Conservation (phyloP, 1,139 yeast species). For the Geotrichum australiense region DNA sequence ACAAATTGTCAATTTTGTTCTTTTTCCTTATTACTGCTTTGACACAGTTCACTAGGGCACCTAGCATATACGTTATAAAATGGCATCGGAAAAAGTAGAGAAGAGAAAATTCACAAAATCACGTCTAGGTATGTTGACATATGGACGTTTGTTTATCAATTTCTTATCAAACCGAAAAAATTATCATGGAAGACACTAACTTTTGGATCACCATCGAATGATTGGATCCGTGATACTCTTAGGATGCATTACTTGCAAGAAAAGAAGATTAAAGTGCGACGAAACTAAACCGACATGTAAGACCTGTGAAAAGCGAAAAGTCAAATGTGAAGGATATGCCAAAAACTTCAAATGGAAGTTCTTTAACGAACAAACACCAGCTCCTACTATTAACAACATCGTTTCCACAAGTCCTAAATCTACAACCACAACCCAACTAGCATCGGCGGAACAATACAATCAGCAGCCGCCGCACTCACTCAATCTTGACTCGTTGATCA, state of each 20-base stretch:
- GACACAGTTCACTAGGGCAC: no score
- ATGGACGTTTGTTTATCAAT: no score
- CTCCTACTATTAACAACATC: not conserved
- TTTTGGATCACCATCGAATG: not conserved
- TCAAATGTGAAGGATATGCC: slow-evolving; percentile 57
- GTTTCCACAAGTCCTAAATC: not conserved
- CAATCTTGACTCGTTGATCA: slow-evolving; percentile 7
- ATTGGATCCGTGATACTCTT: not conserved
- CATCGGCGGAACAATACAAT: not conserved
- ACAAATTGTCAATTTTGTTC: no score
- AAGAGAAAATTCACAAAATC: slow-evolving; percentile 15
- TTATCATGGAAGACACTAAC: no score
- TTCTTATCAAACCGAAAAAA: no score
- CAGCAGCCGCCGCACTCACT: not conserved
- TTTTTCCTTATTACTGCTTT: no score
- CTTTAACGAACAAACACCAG: slow-evolving; percentile 33
- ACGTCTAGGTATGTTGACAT: slow-evolving; percentile 11
- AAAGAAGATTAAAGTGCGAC: slow-evolving; percentile 51
- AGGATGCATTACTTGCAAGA: slow-evolving; percentile 54
- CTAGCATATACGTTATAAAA: no score
- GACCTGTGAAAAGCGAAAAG: slow-evolving; percentile 39
- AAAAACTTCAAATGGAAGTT: slow-evolving; percentile 59
- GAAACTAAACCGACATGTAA: slow-evolving; percentile 49
- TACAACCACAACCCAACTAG: not conserved
- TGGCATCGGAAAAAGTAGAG: not conserved